Percentiles rank a stretch among this genome's conserved stretches.
phyloP scores from a whole-genome alignment of 1,284 basidiomycete genomes.

The Exobasidium rhododendri region DNA sequence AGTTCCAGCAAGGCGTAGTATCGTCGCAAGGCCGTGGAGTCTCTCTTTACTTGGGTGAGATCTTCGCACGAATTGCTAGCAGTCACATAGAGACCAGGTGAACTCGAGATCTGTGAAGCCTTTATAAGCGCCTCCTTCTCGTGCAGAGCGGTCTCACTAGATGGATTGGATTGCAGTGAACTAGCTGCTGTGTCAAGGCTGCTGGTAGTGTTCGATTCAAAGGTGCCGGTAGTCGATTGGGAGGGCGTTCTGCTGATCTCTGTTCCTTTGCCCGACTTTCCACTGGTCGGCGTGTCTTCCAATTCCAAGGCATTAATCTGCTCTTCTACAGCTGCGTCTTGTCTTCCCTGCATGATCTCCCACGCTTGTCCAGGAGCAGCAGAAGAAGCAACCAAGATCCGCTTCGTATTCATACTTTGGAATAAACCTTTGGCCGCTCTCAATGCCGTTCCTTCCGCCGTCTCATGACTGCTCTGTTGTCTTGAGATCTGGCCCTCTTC shows the following conservation, averaged over 20 bases:
- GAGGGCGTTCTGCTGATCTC: slow-evolving; percentile 50
- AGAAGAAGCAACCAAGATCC: not conserved
- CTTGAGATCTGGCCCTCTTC: no score
- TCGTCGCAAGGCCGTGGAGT: slow-evolving; percentile 20
- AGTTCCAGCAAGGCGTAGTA: slow-evolving; percentile 49
- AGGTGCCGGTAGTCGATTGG: slow-evolving; percentile 41
- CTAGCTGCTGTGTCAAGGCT: slow-evolving; percentile 36
- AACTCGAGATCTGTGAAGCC: not conserved
- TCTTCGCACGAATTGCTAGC: slow-evolving; percentile 4
- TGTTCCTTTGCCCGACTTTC: slow-evolving; percentile 10
- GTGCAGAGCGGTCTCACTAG: not conserved
- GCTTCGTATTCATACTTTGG: not conserved
- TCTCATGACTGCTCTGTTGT: no score
- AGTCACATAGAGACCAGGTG: slow-evolving; percentile 20
- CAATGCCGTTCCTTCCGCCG: not conserved
- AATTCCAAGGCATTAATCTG: not conserved
- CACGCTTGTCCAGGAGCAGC: not conserved
- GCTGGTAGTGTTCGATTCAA: slow-evolving; percentile 22
- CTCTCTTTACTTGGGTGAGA: slow-evolving; percentile 1
- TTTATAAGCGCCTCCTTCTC: not conserved
- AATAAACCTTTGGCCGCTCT: not conserved
- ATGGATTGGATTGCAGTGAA: slow-evolving; percentile 22
- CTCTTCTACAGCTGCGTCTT: not conserved
- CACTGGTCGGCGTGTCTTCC: not conserved
- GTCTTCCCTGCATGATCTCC: not conserved